Evolutionary conservation across 192 early-diverging fungal species (phyloP).

Genomic region (Dimargaris cristalligena): DNA sequence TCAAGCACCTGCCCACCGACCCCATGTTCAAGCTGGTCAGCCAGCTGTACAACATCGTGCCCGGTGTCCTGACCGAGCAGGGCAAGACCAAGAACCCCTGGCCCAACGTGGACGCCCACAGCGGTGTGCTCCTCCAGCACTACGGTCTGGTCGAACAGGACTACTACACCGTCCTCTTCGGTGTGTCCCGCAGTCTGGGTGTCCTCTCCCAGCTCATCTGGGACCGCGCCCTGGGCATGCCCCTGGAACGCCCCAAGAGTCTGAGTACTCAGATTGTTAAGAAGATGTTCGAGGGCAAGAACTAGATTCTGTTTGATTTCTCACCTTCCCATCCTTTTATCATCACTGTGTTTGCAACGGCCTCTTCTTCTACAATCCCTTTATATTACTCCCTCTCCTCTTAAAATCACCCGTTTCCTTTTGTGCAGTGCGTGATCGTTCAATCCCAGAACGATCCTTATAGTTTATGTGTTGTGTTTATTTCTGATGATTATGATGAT

Average conservation of each 20-base stretch:
- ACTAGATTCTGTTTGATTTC: no score
- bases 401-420: no score
- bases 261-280: conserved; percentile 71
- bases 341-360: no score
- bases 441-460: no score
- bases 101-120: conserved; percentile 99
- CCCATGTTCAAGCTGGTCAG: conserved; percentile 92
- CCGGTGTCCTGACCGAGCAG: conserved; percentile 90
- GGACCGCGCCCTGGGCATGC: conserved; percentile 93
- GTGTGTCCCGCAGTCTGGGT: conserved; percentile 95
- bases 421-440: no score
- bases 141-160: conserved; percentile 94
- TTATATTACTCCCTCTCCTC: no score
- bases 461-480: no score
- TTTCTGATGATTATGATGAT: no score
- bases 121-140: conserved; percentile 90
- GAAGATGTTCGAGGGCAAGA: conserved; percentile 62
- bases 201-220: conserved; percentile 90
- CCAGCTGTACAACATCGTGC: conserved; percentile 93
- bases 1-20: conserved; percentile 94
- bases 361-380: no score
- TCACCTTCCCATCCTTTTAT: no score
- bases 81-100: conserved; percentile 99
- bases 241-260: conserved; percentile 82
- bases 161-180: conserved; percentile 99